phyloP scores from a whole-genome alignment of 257 asterid genomes.

The Paulownia fortunei region DNA sequence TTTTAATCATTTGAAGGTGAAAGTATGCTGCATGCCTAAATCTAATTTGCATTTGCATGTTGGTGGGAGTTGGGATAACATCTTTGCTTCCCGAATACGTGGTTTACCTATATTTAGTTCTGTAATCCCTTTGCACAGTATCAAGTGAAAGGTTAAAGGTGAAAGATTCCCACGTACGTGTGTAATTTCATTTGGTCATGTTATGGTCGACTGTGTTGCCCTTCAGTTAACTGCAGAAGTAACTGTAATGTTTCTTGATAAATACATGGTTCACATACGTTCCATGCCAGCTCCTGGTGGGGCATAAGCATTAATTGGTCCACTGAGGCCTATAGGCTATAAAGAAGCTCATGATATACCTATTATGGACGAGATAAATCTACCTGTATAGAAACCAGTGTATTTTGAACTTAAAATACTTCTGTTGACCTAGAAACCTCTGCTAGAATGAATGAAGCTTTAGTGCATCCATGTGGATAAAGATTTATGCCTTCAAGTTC shows the following conservation, averaged over 20 bases:
- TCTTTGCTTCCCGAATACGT: background rate
- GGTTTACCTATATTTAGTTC: no score
- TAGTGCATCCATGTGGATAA: background rate
- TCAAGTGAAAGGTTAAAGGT: no score
- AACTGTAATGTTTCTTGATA: background rate
- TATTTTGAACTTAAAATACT: background rate
- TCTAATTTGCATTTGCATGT: background rate
- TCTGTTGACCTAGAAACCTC: background rate
- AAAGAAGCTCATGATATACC: constrained; percentile 2
- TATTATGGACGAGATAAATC: background rate
- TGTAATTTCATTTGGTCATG: background rate
- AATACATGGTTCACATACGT: background rate
- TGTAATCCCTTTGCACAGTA: no score
- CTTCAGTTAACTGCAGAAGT: background rate
- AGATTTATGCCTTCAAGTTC: background rate
- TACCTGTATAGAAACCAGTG: background rate
- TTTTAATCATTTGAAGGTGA: background rate
- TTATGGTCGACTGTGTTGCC: background rate
- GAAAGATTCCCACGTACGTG: no score
- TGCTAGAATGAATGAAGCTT: background rate
- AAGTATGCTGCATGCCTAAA: background rate
- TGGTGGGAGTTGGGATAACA: background rate
- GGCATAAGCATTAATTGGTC: constrained; percentile 25
- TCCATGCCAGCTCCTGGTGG: constrained; percentile 13
- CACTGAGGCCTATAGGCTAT: background rate